Conservation (phyloP, 2,329 filamentous ascomycete genomes). For the Drechmeria coniospora region DNA sequence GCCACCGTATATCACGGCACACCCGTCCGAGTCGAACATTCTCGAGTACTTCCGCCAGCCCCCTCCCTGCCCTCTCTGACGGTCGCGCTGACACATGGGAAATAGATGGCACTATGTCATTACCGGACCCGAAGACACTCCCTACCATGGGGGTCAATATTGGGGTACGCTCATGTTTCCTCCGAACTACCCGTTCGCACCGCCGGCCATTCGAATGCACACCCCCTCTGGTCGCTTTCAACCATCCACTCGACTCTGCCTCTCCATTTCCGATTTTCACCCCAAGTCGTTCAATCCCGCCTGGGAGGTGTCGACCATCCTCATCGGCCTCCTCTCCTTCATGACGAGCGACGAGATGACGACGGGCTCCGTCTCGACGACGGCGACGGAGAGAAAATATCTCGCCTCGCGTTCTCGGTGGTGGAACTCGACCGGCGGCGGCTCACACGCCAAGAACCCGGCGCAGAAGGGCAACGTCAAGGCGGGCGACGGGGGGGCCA, state of each 20-base stretch:
- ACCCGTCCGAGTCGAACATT: conserved; percentile 82
- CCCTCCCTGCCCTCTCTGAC: too few species aligned
- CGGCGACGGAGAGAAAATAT: conserved; percentile 59
- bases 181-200: conserved; percentile 90
- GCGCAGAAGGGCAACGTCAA: conserved; percentile 65
- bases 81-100: conserved; percentile 5
- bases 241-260: conserved; percentile 77
- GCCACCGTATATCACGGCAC: conserved; percentile 75
- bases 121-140: conserved; percentile 83
- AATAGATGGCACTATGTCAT: conserved; percentile 84
- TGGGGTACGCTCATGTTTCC: conserved; percentile 96
- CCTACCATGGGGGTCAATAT: conserved; percentile 90
- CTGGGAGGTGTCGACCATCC: conserved; percentile 93
- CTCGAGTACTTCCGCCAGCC: conserved; percentile 49
- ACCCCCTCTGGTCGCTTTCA: conserved; percentile 93
- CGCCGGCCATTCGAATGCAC: conserved; percentile 97
- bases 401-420: conserved; percentile 68
- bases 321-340: conserved; percentile 87
- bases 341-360: conserved; percentile 99
- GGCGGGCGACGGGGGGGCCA: conserved; percentile 79
- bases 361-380: conserved; percentile 71
- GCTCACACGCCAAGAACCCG: conserved; percentile 45
- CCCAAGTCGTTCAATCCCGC: conserved; percentile 96
- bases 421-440: conserved; percentile 95
- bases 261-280: conserved; percentile 95